These are phyloP conservation scores for Chiua sp. DNA, from an alignment of 1,284 basidiomycete genomes.

Conservation along the genomic window DNA sequence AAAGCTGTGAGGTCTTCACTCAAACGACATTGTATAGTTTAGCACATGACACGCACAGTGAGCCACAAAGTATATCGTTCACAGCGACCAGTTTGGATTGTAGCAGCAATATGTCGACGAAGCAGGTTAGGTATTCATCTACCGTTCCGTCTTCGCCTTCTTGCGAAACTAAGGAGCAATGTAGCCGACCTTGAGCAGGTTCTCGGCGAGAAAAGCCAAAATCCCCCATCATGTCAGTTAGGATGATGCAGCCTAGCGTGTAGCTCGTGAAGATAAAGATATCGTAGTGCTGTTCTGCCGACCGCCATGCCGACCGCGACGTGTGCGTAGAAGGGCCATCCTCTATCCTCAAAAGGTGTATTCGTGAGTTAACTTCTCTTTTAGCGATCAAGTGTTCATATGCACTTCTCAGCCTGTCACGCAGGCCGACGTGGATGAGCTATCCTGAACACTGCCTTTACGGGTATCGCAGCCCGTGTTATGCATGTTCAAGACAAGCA, in stretches of 20 bases:
- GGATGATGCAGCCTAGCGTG: background rate
- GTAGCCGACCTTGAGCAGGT: no score
- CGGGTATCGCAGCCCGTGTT: background rate
- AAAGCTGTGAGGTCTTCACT: background rate
- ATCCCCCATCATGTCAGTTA: conserved; percentile 8
- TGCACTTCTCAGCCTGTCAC: no score
- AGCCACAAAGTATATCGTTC: no score
- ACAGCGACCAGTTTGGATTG: no score
- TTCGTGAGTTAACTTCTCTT: no score
- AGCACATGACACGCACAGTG: no score
- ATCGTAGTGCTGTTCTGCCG: background rate
- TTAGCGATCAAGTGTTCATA: no score
- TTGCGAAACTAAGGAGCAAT: background rate
- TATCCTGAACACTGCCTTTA: conserved; percentile 10
- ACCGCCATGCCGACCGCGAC: background rate
- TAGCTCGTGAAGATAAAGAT: background rate
- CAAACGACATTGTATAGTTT: background rate
- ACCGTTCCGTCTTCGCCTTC: background rate
- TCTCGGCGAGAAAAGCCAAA: conserved; percentile 12
- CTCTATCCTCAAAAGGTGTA: no score
- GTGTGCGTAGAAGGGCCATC: no score
- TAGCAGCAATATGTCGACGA: no score
- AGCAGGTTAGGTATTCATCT: background rate
- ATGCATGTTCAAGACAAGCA: background rate
- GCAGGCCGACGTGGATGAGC: no score